phyloP scores from a whole-genome alignment of 345 rosid species.

The Aurinia saxatilis region DNA sequence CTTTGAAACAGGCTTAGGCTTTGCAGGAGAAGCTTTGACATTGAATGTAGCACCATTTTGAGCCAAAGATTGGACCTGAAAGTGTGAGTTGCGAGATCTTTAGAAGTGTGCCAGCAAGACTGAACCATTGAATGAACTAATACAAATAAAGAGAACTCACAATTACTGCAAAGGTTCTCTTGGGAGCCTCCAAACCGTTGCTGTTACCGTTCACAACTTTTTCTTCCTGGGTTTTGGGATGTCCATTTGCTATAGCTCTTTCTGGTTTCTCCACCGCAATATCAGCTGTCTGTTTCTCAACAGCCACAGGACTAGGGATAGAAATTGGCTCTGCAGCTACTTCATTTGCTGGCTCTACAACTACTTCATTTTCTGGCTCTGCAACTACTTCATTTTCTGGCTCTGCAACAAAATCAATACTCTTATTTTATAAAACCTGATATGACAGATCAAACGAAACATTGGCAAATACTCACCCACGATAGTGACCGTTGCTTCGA shows the following conservation, averaged over 20 bases:
- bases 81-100: background rate
- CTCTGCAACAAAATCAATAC: background rate
- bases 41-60: constrained; percentile 9
- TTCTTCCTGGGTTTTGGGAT: constrained; percentile 5
- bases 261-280: constrained; percentile 9
- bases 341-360: too few relatives aligned
- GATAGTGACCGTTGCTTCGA: background rate
- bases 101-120: background rate
- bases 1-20: constrained; percentile 18
- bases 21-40: constrained; percentile 25
- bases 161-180: constrained; percentile 18
- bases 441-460: background rate
- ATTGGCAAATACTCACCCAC: constrained; percentile 15
- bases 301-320: background rate
- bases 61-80: constrained; percentile 23
- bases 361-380: too few relatives aligned
- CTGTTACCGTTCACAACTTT: background rate
- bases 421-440: background rate
- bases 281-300: constrained; percentile 11
- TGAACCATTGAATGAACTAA: background rate
- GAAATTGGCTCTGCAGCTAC: background rate
- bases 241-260: constrained; percentile 6
- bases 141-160: constrained; percentile 19
- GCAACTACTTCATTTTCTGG: background rate
- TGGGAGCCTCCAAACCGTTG: constrained; percentile 20